A percentile compares a stretch with the other conserved stretches of the same genome.
Evolutionary conservation across 1,139 yeast species (phyloP).

Genomic region (Pichia sp.): DNA sequence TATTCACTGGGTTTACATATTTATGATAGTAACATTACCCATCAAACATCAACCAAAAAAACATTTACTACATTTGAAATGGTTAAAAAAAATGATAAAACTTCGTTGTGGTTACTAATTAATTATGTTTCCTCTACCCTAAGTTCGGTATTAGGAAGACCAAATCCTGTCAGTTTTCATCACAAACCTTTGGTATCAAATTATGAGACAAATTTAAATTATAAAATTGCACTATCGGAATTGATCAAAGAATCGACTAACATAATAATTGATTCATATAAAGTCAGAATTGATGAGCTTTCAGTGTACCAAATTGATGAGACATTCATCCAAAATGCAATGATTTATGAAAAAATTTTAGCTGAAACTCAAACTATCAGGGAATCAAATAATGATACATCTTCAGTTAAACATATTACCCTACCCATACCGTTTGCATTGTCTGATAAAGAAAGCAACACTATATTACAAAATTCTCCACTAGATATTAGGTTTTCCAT

Average conservation of each 20-base stretch:
- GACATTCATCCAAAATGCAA: slow-evolving; percentile 38
- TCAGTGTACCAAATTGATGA: slow-evolving; percentile 37
- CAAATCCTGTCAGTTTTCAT: slow-evolving; percentile 46
- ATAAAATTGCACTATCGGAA: slow-evolving; percentile 45
- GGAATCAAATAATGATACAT: slow-evolving; percentile 14
- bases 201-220: slow-evolving; percentile 37
- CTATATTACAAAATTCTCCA: neutral
- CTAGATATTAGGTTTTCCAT: slow-evolving; percentile 17
- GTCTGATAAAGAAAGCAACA: neutral
- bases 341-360: slow-evolving; percentile 27
- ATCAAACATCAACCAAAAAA: slow-evolving; percentile 13
- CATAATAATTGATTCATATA: slow-evolving; percentile 47
- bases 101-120: slow-evolving; percentile 46
- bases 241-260: slow-evolving; percentile 44
- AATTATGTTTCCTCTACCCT: slow-evolving; percentile 43
- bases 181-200: slow-evolving; percentile 27
- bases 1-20: slow-evolving; percentile 50
- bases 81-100: slow-evolving; percentile 30
- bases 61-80: slow-evolving; percentile 19
- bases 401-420: neutral
- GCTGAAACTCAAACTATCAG: slow-evolving; percentile 22
- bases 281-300: slow-evolving; percentile 38
- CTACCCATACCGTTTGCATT: neutral
- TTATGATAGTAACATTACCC: slow-evolving; percentile 26
- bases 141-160: slow-evolving; percentile 49